Percentiles rank a stretch among this genome's conserved stretches.
phyloP scores from a whole-genome alignment of 169 alveolate species.

The Miamiensis avidus region DNA sequence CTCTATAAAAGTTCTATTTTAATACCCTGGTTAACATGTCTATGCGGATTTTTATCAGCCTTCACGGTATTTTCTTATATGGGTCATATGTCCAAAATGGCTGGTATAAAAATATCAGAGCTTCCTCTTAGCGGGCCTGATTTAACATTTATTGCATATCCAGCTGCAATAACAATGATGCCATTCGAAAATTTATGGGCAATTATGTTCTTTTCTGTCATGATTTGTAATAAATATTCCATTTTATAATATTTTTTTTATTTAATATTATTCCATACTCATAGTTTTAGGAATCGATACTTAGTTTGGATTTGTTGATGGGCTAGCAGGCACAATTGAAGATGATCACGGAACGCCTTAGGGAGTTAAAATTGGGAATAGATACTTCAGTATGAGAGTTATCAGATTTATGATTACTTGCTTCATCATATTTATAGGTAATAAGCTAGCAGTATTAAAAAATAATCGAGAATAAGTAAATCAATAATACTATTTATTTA shows the following conservation, averaged over 20 bases:
- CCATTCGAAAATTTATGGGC: constrained; percentile 51
- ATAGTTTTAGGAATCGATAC: constrained; percentile 43
- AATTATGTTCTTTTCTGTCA: constrained; percentile 39
- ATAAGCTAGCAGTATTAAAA: too few relatives aligned
- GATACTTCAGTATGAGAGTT: constrained; percentile 17
- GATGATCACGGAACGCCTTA: constrained; percentile 26
- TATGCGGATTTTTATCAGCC: constrained; percentile 50
- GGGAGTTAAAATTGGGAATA: constrained; percentile 9
- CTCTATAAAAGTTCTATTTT: constrained; percentile 25
- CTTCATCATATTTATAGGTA: background rate
- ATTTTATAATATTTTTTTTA: background rate
- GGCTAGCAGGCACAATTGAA: constrained; percentile 44
- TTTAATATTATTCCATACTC: background rate
- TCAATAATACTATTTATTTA: background rate
- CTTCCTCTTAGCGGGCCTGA: constrained; percentile 53
- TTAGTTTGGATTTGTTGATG: constrained; percentile 43
- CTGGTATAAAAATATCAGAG: constrained; percentile 22
- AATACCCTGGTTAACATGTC: constrained; percentile 43
- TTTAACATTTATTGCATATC: constrained; percentile 53
- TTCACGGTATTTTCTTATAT: constrained; percentile 44
- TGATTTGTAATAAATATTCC: background rate
- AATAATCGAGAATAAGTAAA: too few relatives aligned
- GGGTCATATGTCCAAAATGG: constrained; percentile 42
- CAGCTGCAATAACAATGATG: constrained; percentile 52
- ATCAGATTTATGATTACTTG: background rate